Conservation (phyloP, 1,284 basidiomycete genomes). For the Fomitiporia mediterranea region DNA sequence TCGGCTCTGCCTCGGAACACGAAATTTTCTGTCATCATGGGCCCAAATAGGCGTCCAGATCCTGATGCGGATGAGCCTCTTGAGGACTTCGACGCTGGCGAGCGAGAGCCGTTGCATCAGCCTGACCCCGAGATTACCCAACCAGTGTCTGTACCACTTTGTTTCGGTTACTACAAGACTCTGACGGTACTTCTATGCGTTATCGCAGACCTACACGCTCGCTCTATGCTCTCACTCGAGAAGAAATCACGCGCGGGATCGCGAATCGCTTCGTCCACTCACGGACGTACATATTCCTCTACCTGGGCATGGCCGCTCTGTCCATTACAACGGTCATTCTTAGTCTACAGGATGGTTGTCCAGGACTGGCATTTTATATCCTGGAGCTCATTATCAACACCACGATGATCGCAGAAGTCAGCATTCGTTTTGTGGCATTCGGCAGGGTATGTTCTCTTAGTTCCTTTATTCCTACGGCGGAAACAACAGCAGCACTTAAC, state of each 20-base stretch:
- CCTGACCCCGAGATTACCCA: slow-evolving; percentile 15
- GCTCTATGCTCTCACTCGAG: slow-evolving; percentile 73
- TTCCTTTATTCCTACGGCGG: neutral
- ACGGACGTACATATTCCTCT: slow-evolving; percentile 75
- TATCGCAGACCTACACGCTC: slow-evolving; percentile 60
- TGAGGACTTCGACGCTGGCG: slow-evolving; percentile 35
- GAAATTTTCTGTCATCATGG: slow-evolving; percentile 7
- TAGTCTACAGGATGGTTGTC: slow-evolving; percentile 75
- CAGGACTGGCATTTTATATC: slow-evolving; percentile 79
- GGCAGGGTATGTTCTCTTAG: slow-evolving; percentile 61
- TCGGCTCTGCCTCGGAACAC: slow-evolving; percentile 1
- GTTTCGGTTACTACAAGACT: neutral
- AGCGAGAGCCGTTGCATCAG: slow-evolving; percentile 30
- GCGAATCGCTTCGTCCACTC: slow-evolving; percentile 86
- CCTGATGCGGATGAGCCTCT: slow-evolving; percentile 27
- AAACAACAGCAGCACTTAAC: neutral
- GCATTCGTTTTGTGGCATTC: slow-evolving; percentile 83
- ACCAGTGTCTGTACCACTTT: slow-evolving; percentile 28
- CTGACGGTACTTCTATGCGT: slow-evolving; percentile 3
- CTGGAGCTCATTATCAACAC: slow-evolving; percentile 89
- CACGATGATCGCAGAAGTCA: slow-evolving; percentile 90
- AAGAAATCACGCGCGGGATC: slow-evolving; percentile 74
- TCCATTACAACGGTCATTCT: slow-evolving; percentile 90
- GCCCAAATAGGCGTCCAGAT: slow-evolving; percentile 5
- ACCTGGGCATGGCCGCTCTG: slow-evolving; percentile 84